phyloP scores from a whole-genome alignment of 164 flowering plant genomes.

The Dillenia suffruticosa region DNA sequence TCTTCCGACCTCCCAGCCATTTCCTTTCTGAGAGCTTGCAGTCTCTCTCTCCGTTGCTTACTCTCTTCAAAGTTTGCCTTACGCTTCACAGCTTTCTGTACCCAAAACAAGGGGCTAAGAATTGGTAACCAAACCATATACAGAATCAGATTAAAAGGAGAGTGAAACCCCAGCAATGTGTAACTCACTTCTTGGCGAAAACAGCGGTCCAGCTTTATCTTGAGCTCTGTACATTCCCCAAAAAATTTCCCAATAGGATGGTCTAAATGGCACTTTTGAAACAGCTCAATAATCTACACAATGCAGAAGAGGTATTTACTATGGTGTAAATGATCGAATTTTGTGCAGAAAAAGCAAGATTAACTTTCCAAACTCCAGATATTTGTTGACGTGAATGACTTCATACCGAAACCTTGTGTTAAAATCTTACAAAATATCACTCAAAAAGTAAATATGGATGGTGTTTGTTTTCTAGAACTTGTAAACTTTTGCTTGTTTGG shows the following conservation, averaged over 20 bases:
- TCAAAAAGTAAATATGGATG: no score
- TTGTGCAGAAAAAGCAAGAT: no score
- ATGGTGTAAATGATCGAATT: no score
- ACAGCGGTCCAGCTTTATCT: constrained; percentile 86
- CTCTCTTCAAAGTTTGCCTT: constrained; percentile 94
- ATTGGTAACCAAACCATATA: background rate
- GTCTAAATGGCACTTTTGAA: constrained; percentile 85
- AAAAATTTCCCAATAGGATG: constrained; percentile 84
- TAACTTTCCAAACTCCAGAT: no score
- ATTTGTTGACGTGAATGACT: no score
- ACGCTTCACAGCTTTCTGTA: constrained; percentile 84
- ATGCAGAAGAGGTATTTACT: background rate
- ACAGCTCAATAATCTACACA: constrained; percentile 76
- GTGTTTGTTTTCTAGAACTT: no score
- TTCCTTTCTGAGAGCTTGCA: constrained; percentile 68
- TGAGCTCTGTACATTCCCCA: constrained; percentile 81
- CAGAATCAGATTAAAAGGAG: background rate
- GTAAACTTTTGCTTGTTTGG: no score
- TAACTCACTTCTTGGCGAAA: constrained; percentile 76
- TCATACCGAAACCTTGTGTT: no score
- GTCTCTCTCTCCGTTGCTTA: constrained; percentile 71
- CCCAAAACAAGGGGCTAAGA: background rate
- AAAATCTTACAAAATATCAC: no score
- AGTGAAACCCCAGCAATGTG: background rate
- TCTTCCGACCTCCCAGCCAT: constrained; percentile 11